Evolutionary conservation across 805 yeast species (phyloP).

Genomic region (Ogataea nitratoaversa): DNA sequence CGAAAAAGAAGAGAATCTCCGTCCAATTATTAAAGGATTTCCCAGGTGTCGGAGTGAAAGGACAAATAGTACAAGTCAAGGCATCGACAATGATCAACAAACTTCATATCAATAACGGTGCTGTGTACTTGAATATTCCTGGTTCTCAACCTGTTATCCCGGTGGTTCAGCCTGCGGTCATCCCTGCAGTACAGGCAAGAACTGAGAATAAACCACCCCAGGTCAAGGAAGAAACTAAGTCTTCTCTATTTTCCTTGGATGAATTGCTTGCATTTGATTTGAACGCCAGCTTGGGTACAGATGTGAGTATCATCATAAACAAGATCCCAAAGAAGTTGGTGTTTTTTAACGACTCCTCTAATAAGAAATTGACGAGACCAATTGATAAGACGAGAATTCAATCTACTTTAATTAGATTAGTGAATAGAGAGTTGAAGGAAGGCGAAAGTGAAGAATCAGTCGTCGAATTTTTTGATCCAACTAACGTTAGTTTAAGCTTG

Average conservation of each 20-base stretch:
- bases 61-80: constrained; percentile 69
- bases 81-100: constrained; percentile 82
- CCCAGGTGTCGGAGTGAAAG: constrained; percentile 59
- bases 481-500: constrained; percentile 15
- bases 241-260: constrained; percentile 23
- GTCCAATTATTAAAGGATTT: constrained; percentile 75
- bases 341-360: constrained; percentile 22
- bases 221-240: no score
- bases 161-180: constrained; percentile 22
- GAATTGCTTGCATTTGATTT: constrained; percentile 24
- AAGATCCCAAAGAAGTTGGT: constrained; percentile 26
- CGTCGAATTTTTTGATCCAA: constrained; percentile 19
- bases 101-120: constrained; percentile 68
- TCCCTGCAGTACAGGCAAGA: no score
- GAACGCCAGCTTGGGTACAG: constrained; percentile 16
- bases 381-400: constrained; percentile 9
- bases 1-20: constrained; percentile 52
- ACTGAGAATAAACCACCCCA: no score
- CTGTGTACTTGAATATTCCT: constrained; percentile 53
- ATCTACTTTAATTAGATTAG: constrained; percentile 10
- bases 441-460: constrained; percentile 12
- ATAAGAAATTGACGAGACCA: constrained; percentile 14
- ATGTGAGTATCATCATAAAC: constrained; percentile 18
- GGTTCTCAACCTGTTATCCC: constrained; percentile 31
- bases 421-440: constrained; percentile 8